Evolutionary conservation across 1,284 basidiomycete genomes (phyloP).

Genomic region (Fistulinella cinereoalba): DNA sequence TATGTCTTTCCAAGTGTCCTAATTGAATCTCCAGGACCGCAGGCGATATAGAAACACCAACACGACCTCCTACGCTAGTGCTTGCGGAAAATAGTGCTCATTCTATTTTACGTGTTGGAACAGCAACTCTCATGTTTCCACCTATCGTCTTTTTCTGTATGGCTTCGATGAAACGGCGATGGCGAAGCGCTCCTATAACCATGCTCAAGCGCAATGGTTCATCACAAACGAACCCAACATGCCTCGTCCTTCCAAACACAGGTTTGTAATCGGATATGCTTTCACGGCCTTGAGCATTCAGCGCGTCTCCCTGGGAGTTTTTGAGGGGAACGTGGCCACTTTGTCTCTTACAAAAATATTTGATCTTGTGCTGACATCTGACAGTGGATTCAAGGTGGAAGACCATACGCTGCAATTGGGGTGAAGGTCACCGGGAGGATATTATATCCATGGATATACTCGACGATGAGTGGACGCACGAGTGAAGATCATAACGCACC

Average conservation of each 20-base stretch:
- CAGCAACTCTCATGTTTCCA: conserved; percentile 3
- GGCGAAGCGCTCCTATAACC: no score
- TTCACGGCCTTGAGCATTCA: conserved; percentile 24
- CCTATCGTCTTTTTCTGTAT: no score
- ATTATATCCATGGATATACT: conserved; percentile 11
- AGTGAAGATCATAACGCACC: neutral
- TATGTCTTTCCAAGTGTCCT: neutral
- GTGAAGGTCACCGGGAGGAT: conserved; percentile 12
- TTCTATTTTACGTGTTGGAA: neutral
- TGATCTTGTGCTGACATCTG: conserved; percentile 2
- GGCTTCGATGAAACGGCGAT: no score
- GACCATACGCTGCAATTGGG: conserved; percentile 9
- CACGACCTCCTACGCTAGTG: neutral
- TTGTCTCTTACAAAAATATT: conserved; percentile 20
- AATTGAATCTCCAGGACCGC: neutral
- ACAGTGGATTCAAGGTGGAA: conserved; percentile 13
- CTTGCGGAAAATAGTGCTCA: neutral
- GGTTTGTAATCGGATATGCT: conserved; percentile 23
- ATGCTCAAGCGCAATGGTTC: no score
- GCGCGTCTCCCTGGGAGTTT: conserved; percentile 17
- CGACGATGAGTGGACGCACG: conserved; percentile 10
- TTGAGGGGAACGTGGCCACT: conserved; percentile 18
- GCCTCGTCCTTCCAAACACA: no score
- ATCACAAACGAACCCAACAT: no score
- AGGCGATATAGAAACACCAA: neutral